A percentile compares a stretch with the other conserved stretches of the same genome.
Evolutionary conservation across 768 basidiomycete species (phyloP).

Genomic region (Gyrodon lividus): DNA sequence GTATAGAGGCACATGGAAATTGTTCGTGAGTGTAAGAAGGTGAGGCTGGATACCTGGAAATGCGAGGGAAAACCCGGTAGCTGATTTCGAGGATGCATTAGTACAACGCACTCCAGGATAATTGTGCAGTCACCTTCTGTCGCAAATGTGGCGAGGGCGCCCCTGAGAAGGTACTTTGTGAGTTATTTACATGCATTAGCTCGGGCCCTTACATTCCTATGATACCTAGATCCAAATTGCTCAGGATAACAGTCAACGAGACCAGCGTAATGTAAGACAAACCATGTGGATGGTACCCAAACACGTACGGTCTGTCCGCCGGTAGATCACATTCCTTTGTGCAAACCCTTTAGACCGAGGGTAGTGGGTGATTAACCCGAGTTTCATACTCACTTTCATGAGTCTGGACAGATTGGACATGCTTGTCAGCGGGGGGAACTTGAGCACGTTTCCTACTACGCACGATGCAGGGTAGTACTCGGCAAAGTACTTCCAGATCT

Average conservation of each 20-base stretch:
- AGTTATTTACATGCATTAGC: background rate
- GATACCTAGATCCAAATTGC: conserved; percentile 58
- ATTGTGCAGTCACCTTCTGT: conserved; percentile 70
- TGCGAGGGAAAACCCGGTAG: conserved; percentile 83
- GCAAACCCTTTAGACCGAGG: background rate
- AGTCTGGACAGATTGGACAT: conserved; percentile 5
- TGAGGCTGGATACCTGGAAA: conserved; percentile 94
- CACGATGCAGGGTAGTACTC: conserved; percentile 90
- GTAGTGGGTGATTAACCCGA: background rate
- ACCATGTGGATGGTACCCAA: conserved; percentile 99
- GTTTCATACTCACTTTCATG: conserved; percentile 34
- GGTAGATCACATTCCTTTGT: conserved; percentile 83
- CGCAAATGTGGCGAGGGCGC: conserved; percentile 92
- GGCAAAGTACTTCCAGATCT: conserved; percentile 88
- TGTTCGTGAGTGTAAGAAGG: conserved; percentile 84
- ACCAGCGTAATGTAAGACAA: conserved; percentile 18
- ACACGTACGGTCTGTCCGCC: conserved; percentile 89
- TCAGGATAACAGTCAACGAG: conserved; percentile 1
- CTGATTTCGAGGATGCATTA: conserved; percentile 37
- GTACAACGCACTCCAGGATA: background rate
- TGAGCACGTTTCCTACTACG: conserved; percentile 34
- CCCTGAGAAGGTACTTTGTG: conserved; percentile 49
- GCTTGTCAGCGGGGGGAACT: background rate
- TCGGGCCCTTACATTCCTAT: conserved; percentile 82
- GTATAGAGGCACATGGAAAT: conserved; percentile 92